These are phyloP conservation scores for Hemileccinum impolitum DNA, from an alignment of 768 basidiomycete species.

Conservation along the genomic window DNA sequence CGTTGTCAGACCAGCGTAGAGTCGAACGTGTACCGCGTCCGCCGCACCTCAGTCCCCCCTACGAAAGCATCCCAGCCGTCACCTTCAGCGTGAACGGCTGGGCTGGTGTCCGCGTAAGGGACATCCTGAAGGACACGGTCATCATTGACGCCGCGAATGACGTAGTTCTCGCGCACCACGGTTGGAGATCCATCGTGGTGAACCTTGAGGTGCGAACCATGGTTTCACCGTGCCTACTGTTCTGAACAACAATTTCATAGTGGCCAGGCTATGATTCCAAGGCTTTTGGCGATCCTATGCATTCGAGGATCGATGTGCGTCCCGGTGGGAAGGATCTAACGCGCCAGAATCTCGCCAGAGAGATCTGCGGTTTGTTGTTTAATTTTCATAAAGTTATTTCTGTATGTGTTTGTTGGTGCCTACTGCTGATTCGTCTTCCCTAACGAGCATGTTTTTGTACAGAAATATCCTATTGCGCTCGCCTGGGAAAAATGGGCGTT, in stretches of 20 bases:
- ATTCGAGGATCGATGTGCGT: slow-evolving; percentile 11
- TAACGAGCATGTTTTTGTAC: not conserved
- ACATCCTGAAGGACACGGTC: slow-evolving; percentile 10
- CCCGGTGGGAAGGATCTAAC: slow-evolving; percentile 9
- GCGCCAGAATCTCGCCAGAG: slow-evolving; percentile 19
- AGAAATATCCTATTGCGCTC: slow-evolving; percentile 9
- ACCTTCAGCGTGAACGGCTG: slow-evolving; percentile 18
- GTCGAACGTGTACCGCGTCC: slow-evolving; percentile 22
- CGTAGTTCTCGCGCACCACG: slow-evolving; percentile 9
- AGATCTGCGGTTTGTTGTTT: slow-evolving; percentile 13
- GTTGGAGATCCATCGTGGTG: slow-evolving; percentile 21
- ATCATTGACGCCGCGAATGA: slow-evolving; percentile 20
- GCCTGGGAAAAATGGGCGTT: slow-evolving; percentile 23
- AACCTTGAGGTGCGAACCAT: slow-evolving; percentile 17
- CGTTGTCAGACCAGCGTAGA: slow-evolving; percentile 14
- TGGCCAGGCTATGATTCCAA: slow-evolving; percentile 22
- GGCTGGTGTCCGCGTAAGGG: slow-evolving; percentile 18
- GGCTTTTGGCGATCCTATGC: slow-evolving; percentile 4
- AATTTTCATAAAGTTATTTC: slow-evolving; percentile 1
- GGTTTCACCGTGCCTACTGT: not conserved
- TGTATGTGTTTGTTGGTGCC: slow-evolving; percentile 4
- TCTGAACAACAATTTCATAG: slow-evolving; percentile 4
- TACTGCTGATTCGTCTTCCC: not conserved
- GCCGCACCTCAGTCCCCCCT: slow-evolving; percentile 4
- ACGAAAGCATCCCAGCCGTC: slow-evolving; percentile 14